Conservation (phyloP, 1,139 yeast species). For the Arxiozyma slooffiae region DNA sequence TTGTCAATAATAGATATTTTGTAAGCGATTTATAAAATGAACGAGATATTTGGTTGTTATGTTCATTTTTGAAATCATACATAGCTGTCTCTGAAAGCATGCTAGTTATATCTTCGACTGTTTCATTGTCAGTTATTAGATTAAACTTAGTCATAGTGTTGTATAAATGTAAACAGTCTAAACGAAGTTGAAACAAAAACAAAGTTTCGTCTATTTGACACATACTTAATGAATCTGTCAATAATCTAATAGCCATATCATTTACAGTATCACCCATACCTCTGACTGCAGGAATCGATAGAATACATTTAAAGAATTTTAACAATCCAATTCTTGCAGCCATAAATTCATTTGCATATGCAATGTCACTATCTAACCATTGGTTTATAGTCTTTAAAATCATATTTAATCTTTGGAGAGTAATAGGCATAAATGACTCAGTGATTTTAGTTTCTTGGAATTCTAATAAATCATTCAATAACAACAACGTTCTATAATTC, state of each 20-base stretch:
- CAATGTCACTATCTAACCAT: slow-evolving; percentile 55
- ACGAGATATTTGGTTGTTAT: slow-evolving; percentile 22
- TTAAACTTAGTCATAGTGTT: slow-evolving; percentile 15
- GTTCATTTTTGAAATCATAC: slow-evolving; percentile 12
- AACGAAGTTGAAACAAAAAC: slow-evolving; percentile 36
- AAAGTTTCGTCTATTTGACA: slow-evolving; percentile 36
- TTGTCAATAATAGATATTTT: neutral
- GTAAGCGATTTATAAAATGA: slow-evolving; percentile 17
- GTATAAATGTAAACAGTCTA: slow-evolving; percentile 40
- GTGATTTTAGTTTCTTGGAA: slow-evolving; percentile 9
- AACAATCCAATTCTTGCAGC: slow-evolving; percentile 44
- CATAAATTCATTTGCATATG: slow-evolving; percentile 48
- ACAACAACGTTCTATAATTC: slow-evolving; percentile 41
- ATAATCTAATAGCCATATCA: slow-evolving; percentile 28
- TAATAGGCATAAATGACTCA: slow-evolving; percentile 34
- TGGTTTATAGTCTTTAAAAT: slow-evolving; percentile 40
- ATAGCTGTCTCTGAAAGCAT: slow-evolving; percentile 24
- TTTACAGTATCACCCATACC: slow-evolving; percentile 6
- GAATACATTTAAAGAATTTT: slow-evolving; percentile 35
- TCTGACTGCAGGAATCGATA: slow-evolving; percentile 14
- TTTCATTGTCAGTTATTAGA: slow-evolving; percentile 23
- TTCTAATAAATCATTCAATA: slow-evolving; percentile 34
- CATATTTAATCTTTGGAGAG: slow-evolving; percentile 55
- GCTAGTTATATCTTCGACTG: slow-evolving; percentile 18
- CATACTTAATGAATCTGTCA: slow-evolving; percentile 44